phyloP scores from a whole-genome alignment of 2,329 filamentous ascomycete genomes.

The Hymenoscyphus fructigenus region DNA sequence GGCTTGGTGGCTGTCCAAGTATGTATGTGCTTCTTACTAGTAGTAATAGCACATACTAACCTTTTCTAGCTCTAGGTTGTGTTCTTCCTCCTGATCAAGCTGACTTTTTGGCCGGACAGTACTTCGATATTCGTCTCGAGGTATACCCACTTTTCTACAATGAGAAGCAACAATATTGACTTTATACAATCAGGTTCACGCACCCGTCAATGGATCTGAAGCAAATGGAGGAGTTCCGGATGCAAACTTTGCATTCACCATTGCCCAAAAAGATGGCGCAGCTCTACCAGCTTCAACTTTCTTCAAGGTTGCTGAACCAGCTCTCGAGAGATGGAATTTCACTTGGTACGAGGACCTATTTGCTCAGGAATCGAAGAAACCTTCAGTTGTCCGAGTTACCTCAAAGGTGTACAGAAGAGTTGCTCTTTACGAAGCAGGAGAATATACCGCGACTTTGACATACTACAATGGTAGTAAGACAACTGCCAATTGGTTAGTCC shows the following conservation, averaged over 20 bases:
- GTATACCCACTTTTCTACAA: slow-evolving; percentile 18
- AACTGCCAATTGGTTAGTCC: slow-evolving; percentile 73
- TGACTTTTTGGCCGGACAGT: slow-evolving; percentile 81
- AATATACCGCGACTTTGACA: slow-evolving; percentile 71
- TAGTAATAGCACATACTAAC: slow-evolving; percentile 15
- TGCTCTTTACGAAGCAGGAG: slow-evolving; percentile 74
- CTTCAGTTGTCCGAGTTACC: slow-evolving; percentile 76
- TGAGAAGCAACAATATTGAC: neutral
- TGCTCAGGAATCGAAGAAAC: slow-evolving; percentile 66
- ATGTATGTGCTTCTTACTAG: slow-evolving; percentile 3
- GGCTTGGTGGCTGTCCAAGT: slow-evolving; percentile 56
- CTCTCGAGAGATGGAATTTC: slow-evolving; percentile 79
- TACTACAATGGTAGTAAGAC: slow-evolving; percentile 75
- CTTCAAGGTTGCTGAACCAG: slow-evolving; percentile 69
- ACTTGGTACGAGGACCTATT: slow-evolving; percentile 85
- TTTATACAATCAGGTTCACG: slow-evolving; percentile 55
- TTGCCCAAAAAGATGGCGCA: slow-evolving; percentile 60
- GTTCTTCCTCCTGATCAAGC: slow-evolving; percentile 63
- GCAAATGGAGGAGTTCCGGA: slow-evolving; percentile 68
- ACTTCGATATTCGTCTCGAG: slow-evolving; percentile 80
- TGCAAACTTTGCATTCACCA: slow-evolving; percentile 72
- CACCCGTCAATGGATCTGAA: slow-evolving; percentile 78
- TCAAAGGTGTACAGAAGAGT: slow-evolving; percentile 76
- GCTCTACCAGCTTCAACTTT: slow-evolving; percentile 59
- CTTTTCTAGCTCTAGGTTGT: slow-evolving; percentile 49